Base-by-base conservation (phyloP, 768 basidiomycete species). In the Tubosaeta sp. region DNA sequence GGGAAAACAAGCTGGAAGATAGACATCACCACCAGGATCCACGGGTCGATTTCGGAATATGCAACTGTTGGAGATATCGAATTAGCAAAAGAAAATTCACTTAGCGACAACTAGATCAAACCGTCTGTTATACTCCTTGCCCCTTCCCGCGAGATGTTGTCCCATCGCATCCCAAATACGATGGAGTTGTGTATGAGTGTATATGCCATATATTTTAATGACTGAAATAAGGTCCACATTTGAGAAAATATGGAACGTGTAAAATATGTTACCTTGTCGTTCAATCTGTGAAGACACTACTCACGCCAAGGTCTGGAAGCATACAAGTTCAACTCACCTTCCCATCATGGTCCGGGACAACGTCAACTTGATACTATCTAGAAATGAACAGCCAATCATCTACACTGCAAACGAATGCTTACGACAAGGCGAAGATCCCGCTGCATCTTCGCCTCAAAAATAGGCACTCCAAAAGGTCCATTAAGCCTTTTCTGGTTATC, bases 381-480 rank as follows among this genome's bases (percentile, higher is more conserved):
- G 2, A 22, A 22, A 9, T 62, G 11, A 57, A 36, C 25, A 19
- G 14, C 11, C 1, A 1, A 31, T 36, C 14, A 2, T 10, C 36
- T 29, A 12, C 19, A 30, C 6, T 2, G 7, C 10, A 45, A 36
- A 7, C 21, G 45, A 22, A 34, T 24, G 64, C 76, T 4, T 58
- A 81, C 81, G 2, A 84, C 71, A 21, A 84, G 63, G 11, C 79
- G 68, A 21, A 73, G 61, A 54, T 82, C 79, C 0, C 70, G 58
- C 12, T 77, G 78, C 75, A 86, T 81, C 61, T 84, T 86, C 0
- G 86, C 86, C 60, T 86, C 84, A 46, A 75, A 87, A 10, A 87
- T 75, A 0, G 85, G 82, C 3, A 87, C 64, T 1, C 76, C 76
- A 13, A 64, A 63, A 12, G 70, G 45, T 0, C 75, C 74, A 19